These are phyloP conservation scores for Schizochytrium sp. DNA, from an alignment of 108 stramenopile species.

Conservation along the genomic window DNA sequence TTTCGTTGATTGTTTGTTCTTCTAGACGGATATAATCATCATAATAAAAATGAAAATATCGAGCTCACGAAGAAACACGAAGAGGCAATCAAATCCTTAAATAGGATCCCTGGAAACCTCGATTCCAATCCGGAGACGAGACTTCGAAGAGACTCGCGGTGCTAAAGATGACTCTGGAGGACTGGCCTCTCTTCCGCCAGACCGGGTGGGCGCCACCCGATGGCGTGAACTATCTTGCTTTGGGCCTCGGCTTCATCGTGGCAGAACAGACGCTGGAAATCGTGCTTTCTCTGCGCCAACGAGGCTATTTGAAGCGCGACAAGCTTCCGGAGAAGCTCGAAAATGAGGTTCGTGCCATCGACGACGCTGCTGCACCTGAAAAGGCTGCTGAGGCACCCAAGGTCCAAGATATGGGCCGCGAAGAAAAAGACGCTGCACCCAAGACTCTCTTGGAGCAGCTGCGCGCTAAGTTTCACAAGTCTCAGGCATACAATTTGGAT, in stretches of 20 bases:
- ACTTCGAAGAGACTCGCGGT: neutral
- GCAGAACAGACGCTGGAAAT: slow-evolving; percentile 35
- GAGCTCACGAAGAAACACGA: no score
- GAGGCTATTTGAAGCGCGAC: slow-evolving; percentile 15
- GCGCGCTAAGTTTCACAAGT: slow-evolving; percentile 82
- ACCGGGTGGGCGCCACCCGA: slow-evolving; percentile 20
- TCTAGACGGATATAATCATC: no score
- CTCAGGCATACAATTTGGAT: slow-evolving; percentile 88
- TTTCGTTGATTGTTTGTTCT: no score
- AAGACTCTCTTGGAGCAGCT: slow-evolving; percentile 82
- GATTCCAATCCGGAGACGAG: neutral
- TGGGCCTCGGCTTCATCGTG: slow-evolving; percentile 57
- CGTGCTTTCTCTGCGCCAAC: neutral
- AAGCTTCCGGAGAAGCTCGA: slow-evolving; percentile 58
- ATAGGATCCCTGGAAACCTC: no score
- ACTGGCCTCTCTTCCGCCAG: neutral
- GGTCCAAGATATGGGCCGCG: slow-evolving; percentile 4
- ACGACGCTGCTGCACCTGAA: neutral
- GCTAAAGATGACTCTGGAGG: neutral
- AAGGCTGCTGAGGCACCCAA: neutral
- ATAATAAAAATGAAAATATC: no score
- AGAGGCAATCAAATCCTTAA: no score
- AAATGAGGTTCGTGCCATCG: slow-evolving; percentile 36
- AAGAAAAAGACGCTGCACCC: neutral
- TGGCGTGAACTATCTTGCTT: slow-evolving; percentile 15